A percentile compares a stretch with the other conserved stretches of the same genome.
Conservation (phyloP, 1,139 yeast species). For the Suhomyces chickasaworum region DNA sequence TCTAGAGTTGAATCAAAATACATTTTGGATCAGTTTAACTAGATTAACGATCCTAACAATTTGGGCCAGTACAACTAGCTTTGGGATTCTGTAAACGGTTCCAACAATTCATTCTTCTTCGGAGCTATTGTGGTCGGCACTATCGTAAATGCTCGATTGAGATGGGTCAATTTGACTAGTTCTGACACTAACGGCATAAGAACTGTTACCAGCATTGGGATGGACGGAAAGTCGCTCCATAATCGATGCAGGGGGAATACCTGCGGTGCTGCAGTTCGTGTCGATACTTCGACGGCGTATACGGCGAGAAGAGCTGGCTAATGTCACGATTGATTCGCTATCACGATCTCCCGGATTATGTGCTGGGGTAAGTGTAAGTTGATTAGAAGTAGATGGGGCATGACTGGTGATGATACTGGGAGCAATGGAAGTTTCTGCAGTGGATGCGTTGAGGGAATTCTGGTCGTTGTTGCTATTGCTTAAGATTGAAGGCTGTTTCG, state of each 20-base stretch:
- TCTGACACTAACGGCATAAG: conserved; percentile 33
- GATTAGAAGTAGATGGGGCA: conserved; percentile 6
- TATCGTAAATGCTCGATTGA: conserved; percentile 21
- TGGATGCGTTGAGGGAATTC: conserved; percentile 46
- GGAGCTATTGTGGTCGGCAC: conserved; percentile 22
- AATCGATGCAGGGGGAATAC: conserved; percentile 67
- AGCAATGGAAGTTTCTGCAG: conserved; percentile 57
- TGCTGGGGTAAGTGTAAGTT: conserved; percentile 13
- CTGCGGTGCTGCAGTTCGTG: conserved; percentile 60
- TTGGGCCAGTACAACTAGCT: background rate
- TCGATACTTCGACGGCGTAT: conserved; percentile 54
- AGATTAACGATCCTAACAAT: background rate
- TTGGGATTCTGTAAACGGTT: too few species aligned
- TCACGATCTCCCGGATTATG: conserved; percentile 36
- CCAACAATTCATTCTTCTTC: conserved; percentile 15
- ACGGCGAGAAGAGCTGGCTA: conserved; percentile 55
- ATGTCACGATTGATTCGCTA: conserved; percentile 55
- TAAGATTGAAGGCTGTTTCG: conserved; percentile 45
- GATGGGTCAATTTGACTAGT: conserved; percentile 25
- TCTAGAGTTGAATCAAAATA: too few species aligned
- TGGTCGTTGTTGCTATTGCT: conserved; percentile 43
- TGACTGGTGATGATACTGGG: conserved; percentile 30
- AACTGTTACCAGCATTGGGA: conserved; percentile 33
- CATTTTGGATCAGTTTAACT: too few species aligned
- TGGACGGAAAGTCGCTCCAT: conserved; percentile 50